These are phyloP conservation scores for Euphorbia lathyris DNA, from an alignment of 345 rosid species.

Conservation along the genomic window DNA sequence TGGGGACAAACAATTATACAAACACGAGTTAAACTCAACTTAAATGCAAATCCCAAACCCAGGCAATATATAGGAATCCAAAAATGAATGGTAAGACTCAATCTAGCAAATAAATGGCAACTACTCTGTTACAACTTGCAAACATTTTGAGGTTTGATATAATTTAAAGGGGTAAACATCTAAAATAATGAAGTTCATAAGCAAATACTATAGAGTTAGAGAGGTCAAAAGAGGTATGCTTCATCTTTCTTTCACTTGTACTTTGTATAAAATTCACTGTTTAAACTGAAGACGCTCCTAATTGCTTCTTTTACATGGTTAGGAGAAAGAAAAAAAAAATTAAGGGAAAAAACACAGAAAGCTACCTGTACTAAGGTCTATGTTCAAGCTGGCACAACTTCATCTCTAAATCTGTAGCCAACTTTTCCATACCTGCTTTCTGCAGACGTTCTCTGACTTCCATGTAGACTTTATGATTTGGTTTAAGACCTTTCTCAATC, in stretches of 20 bases:
- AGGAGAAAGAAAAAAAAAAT: background rate
- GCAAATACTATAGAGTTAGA: too few relatives aligned
- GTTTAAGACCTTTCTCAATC: conserved; percentile 51
- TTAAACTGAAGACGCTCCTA: background rate
- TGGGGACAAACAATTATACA: too few relatives aligned
- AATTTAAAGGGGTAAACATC: background rate
- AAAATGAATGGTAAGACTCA: background rate
- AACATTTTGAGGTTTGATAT: background rate
- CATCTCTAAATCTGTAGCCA: conserved; percentile 2
- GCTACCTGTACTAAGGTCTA: background rate
- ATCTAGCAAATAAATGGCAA: too few relatives aligned
- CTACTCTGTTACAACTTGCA: background rate
- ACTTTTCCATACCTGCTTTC: conserved; percentile 26
- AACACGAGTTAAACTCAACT: too few relatives aligned
- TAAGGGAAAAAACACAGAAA: too few relatives aligned
- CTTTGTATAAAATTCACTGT: background rate
- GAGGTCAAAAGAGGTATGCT: background rate
- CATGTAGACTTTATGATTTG: conserved; percentile 31
- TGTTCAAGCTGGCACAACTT: conserved; percentile 11
- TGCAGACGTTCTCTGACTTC: conserved; percentile 32
- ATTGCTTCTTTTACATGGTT: conserved; percentile 1
- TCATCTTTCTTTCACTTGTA: background rate
- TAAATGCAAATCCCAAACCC: too few relatives aligned
- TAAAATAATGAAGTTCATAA: background rate
- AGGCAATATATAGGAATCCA: background rate